Base-by-base conservation (phyloP, 78 protist genomes). In the Creolimax fragrantissima region DNA sequence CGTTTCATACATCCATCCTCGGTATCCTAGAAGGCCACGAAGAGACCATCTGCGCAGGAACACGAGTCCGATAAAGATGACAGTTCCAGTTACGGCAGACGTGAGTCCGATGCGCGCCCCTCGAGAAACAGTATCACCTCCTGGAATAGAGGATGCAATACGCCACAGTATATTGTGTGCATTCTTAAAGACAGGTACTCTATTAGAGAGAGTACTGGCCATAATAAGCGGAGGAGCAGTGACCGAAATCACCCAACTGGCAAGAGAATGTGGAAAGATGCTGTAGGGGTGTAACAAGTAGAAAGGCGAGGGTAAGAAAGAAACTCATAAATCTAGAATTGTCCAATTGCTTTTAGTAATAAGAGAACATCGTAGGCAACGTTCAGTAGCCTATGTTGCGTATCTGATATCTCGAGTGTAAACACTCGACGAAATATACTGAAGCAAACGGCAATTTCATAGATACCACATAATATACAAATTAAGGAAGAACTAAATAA, bases 1-100 rank as follows among this genome's bases (percentile, higher is more conserved):
- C 39, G 84, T 32, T 3, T 92, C 94, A 41, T 88, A 92, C 43
- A 92, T 42, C 94, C 94, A 92, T 24, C 74, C 92, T 4, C 36
- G 74, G 88, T 88, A 92, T 5, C 41, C 2, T n/a, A 92, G 94
- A 32, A 92, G 90, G 5, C 6, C 47, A 32, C 93, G 93, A 41
- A 92, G 89, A 42, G 35, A 3, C 44, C 4, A 5, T 3, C 89
- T 45, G 32, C 93, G 89, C 83, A 84, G 41, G 74, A 37, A 3
- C 41, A 58, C 2, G n/a, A 35, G 4, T 41, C 17, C n/a, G 35
- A 84, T 3, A 45, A 91, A 81, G 83, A 91, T 36, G 67, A 41
- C 88, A 11, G 88, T 90, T 44, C 92, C 92, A 3, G 92, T 81
- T 2, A 6, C 85, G 4, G 88, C 92, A 11, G 92, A 35, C 86